Conservation (phyloP, 1,284 basidiomycete species). For the Farysia itapuensis region DNA sequence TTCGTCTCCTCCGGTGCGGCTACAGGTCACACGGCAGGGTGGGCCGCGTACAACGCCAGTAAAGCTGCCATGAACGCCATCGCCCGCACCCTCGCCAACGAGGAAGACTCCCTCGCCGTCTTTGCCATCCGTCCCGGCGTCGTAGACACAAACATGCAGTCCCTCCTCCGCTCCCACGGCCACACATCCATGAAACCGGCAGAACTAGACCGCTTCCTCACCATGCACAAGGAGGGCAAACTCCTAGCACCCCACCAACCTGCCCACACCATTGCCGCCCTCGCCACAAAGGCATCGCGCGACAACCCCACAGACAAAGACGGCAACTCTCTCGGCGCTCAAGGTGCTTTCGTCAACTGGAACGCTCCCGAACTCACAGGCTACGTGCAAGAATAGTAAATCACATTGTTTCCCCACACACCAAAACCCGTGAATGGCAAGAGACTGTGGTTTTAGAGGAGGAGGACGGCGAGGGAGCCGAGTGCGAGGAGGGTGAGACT, state of each 20-base stretch:
- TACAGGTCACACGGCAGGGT: conserved; percentile 68
- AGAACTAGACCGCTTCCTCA: conserved; percentile 68
- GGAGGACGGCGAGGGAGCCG: neutral
- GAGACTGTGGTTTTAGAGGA: too few relatives aligned
- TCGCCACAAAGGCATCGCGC: conserved; percentile 60
- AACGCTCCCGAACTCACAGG: conserved; percentile 50
- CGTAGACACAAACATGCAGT: conserved; percentile 66
- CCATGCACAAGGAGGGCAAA: conserved; percentile 67
- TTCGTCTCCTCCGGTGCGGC: conserved; percentile 82
- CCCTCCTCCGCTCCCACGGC: neutral
- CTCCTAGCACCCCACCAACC: conserved; percentile 64
- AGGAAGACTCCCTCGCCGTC: conserved; percentile 73
- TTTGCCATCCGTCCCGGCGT: conserved; percentile 81
- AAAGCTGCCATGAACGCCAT: conserved; percentile 81
- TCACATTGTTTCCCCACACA: too few relatives aligned
- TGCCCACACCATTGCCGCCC: conserved; percentile 71
- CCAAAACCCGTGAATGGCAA: too few relatives aligned
- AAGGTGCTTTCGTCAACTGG: conserved; percentile 72
- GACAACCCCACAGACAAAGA: conserved; percentile 62
- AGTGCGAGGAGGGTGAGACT: neutral
- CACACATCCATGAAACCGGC: conserved; percentile 42
- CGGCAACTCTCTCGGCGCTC: conserved; percentile 32
- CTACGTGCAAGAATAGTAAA: neutral
- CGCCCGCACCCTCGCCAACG: conserved; percentile 74
- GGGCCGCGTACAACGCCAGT: conserved; percentile 72